Conservation (phyloP, 305 asterid species). For the Euphrasia arctica region DNA sequence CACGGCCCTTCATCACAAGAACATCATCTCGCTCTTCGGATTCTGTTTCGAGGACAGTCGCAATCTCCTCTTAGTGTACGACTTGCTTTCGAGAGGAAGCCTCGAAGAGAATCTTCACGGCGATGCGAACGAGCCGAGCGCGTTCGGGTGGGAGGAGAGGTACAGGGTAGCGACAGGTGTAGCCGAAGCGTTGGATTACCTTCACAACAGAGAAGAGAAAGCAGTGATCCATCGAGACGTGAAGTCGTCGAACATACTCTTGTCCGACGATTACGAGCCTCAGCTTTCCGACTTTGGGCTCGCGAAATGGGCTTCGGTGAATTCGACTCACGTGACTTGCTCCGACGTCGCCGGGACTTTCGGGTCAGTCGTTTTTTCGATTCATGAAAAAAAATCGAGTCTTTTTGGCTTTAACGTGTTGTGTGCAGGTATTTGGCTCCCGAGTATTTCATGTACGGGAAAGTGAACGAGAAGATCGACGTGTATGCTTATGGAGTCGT, state of each 20-base stretch:
- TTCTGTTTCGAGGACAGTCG: conserved; percentile 70
- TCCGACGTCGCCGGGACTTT: conserved; percentile 92
- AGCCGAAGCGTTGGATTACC: conserved; percentile 93
- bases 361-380: conserved; percentile 47
- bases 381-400: neutral
- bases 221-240: conserved; percentile 94
- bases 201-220: conserved; percentile 63
- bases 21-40: conserved; percentile 86
- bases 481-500: conserved; percentile 98
- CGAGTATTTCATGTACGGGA: conserved; percentile 96
- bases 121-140: conserved; percentile 37
- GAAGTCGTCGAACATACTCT: conserved; percentile 89
- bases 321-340: conserved; percentile 74
- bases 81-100: conserved; percentile 90
- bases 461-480: conserved; percentile 87
- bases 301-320: conserved; percentile 87
- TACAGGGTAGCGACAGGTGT: conserved; percentile 81
- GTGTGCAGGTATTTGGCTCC: conserved; percentile 87
- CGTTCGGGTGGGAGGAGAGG: conserved; percentile 75
- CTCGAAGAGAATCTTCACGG: conserved; percentile 95
- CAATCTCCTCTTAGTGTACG: conserved; percentile 78
- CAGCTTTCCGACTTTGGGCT: conserved; percentile 98
- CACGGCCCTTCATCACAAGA: conserved; percentile 76
- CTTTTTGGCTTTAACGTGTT: conserved; percentile 13
- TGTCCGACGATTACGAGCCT: conserved; percentile 90